These are phyloP conservation scores for Neurospora sp. DNA, from an alignment of 495 filamentous ascomycete genomes.

Conservation along the genomic window DNA sequence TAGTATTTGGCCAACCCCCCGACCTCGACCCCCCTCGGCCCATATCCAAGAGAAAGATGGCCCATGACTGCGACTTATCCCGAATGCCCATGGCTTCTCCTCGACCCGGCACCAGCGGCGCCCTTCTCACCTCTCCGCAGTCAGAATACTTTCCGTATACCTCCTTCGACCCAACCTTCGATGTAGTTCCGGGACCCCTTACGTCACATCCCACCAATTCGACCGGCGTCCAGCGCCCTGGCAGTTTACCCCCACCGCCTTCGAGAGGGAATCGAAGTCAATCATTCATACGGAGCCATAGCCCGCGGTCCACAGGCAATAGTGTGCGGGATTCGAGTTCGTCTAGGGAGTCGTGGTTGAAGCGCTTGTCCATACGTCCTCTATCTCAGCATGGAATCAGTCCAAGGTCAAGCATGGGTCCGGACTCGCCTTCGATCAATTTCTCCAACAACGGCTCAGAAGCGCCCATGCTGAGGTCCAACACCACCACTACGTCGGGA, in stretches of 20 bases:
- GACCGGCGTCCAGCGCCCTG: slow-evolving; percentile 11
- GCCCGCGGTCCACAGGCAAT: slow-evolving; percentile 29
- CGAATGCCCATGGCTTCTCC: slow-evolving; percentile 26
- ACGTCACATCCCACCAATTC: slow-evolving; percentile 24
- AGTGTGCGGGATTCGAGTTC: slow-evolving; percentile 40
- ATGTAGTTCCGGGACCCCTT: slow-evolving; percentile 16
- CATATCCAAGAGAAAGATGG: slow-evolving; percentile 31
- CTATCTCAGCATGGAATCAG: slow-evolving; percentile 62
- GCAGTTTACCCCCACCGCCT: slow-evolving; percentile 17
- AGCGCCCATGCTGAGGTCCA: slow-evolving; percentile 49
- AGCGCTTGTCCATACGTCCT: slow-evolving; percentile 58
- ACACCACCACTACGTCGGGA: slow-evolving; percentile 13
- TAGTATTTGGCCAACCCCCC: slow-evolving; percentile 42
- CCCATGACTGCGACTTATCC: slow-evolving; percentile 29
- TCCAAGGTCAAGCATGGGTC: slow-evolving; percentile 51
- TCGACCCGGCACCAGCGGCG: slow-evolving; percentile 31
- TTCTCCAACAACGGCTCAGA: slow-evolving; percentile 58
- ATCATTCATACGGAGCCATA: slow-evolving; percentile 32
- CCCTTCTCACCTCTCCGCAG: slow-evolving; percentile 18
- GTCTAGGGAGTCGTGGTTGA: slow-evolving; percentile 63
- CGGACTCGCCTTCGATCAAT: slow-evolving; percentile 58
- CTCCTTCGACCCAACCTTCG: slow-evolving; percentile 18
- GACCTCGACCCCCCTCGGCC: slow-evolving; percentile 22
- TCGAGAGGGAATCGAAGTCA: slow-evolving; percentile 29
- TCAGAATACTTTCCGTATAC: slow-evolving; percentile 26